Conservation (phyloP, 768 basidiomycete species). For the Paxillus ammoniavirescens region DNA sequence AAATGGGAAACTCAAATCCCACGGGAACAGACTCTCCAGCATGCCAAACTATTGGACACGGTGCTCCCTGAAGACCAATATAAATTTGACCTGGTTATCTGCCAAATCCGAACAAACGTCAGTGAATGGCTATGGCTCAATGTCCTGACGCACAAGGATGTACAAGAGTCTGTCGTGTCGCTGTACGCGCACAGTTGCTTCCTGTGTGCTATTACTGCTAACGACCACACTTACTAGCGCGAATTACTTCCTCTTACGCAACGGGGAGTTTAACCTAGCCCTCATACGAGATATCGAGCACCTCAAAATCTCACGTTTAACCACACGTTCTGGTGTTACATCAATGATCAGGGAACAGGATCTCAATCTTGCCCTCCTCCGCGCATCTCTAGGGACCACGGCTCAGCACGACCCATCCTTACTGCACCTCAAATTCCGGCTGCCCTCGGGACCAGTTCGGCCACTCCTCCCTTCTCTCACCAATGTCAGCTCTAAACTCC, state of each 20-base stretch:
- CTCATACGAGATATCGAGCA: constrained; percentile 86
- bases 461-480: constrained; percentile 77
- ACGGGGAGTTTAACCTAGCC: constrained; percentile 83
- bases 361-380: constrained; percentile 79
- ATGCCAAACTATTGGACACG: constrained; percentile 61
- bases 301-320: constrained; percentile 76
- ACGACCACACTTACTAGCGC: constrained; percentile 47
- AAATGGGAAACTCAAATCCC: constrained; percentile 81
- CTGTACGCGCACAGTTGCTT: constrained; percentile 50
- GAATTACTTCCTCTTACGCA: constrained; percentile 84
- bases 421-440: constrained; percentile 65
- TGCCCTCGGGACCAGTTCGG: constrained; percentile 80
- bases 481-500: constrained; percentile 24
- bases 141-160: constrained; percentile 78
- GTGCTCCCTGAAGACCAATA: constrained; percentile 77
- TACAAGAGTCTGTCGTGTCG: constrained; percentile 81
- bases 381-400: constrained; percentile 84
- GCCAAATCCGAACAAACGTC: constrained; percentile 73
- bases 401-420: constrained; percentile 86
- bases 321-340: constrained; percentile 57
- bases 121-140: constrained; percentile 96
- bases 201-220: constrained; percentile 6
- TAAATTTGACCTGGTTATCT: constrained; percentile 70
- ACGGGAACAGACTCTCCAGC: constrained; percentile 57
- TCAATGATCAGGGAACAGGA: constrained; percentile 91